Conservation (phyloP, 768 basidiomycete genomes). For the Leucogyrophana mollusca region DNA sequence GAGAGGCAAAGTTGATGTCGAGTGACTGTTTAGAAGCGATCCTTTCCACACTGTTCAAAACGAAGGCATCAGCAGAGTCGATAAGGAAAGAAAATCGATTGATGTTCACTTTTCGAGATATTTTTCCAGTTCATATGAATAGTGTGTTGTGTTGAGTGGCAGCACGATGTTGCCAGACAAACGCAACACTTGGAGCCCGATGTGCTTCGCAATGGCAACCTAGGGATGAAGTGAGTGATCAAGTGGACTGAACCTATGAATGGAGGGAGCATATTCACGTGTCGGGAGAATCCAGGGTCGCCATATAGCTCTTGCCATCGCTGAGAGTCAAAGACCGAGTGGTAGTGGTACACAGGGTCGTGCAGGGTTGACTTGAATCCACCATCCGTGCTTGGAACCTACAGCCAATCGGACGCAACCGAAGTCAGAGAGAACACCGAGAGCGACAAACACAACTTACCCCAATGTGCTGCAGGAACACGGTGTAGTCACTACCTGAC, state of each 20-base stretch:
- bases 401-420: background rate
- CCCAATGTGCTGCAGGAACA: conserved; percentile 60
- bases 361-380: conserved; percentile 36
- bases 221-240: conserved; percentile 14
- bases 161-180: conserved; percentile 53
- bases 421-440: background rate
- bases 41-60: conserved; percentile 26
- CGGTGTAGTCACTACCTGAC: conserved; percentile 59
- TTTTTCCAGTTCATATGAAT: conserved; percentile 48
- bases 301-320: conserved; percentile 61
- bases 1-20: conserved; percentile 39
- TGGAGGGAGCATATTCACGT: conserved; percentile 37
- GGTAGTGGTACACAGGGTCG: conserved; percentile 60
- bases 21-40: conserved; percentile 17
- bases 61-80: background rate
- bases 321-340: conserved; percentile 57
- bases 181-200: conserved; percentile 55
- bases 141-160: conserved; percentile 70
- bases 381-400: conserved; percentile 31
- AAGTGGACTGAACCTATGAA: background rate
- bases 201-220: conserved; percentile 58
- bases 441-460: conserved; percentile 20
- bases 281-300: conserved; percentile 61
- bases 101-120: conserved; percentile 53
- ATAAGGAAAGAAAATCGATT: background rate